Conservation (phyloP, 164 flowering plant genomes). For the Protea cynaroides region DNA sequence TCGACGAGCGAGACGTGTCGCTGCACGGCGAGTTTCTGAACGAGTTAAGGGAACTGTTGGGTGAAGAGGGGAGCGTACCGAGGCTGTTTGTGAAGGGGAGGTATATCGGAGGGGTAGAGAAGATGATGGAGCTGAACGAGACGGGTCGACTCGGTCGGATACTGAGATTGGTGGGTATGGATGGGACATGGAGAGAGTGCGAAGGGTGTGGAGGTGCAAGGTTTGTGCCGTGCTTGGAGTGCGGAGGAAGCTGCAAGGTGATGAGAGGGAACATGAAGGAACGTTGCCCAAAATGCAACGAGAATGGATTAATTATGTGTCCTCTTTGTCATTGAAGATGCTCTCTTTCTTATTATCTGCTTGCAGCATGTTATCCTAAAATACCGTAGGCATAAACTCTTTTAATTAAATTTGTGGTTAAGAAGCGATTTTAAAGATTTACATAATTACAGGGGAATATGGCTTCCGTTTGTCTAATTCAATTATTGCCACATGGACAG, state of each 20-base stretch:
- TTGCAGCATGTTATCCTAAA: too few relatives aligned
- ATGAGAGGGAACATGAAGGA: conserved; percentile 43
- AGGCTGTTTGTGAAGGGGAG: conserved; percentile 86
- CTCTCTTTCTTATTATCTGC: too few relatives aligned
- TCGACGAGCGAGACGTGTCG: conserved; percentile 88
- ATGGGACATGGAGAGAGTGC: conserved; percentile 48
- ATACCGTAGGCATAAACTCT: too few relatives aligned
- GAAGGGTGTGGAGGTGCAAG: conserved; percentile 85
- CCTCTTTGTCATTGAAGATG: conserved; percentile 43
- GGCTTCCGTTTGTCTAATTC: too few relatives aligned
- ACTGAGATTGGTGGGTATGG: conserved; percentile 46
- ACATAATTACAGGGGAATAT: too few relatives aligned
- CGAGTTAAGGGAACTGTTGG: conserved; percentile 53
- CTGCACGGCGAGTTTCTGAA: conserved; percentile 56
- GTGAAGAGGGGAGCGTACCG: conserved; percentile 55
- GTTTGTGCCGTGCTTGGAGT: conserved; percentile 84
- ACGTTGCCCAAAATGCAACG: conserved; percentile 74
- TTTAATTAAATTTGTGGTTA: too few relatives aligned
- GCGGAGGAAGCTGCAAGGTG: conserved; percentile 90
- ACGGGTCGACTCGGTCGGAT: conserved; percentile 51
- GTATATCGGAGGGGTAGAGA: conserved; percentile 82
- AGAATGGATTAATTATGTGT: conserved; percentile 81
- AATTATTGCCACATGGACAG: too few relatives aligned
- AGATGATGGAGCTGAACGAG: conserved; percentile 72
- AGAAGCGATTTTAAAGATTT: too few relatives aligned